These are phyloP conservation scores for Durotheca rogersii DNA, from an alignment of 495 filamentous ascomycete species.

Conservation along the genomic window DNA sequence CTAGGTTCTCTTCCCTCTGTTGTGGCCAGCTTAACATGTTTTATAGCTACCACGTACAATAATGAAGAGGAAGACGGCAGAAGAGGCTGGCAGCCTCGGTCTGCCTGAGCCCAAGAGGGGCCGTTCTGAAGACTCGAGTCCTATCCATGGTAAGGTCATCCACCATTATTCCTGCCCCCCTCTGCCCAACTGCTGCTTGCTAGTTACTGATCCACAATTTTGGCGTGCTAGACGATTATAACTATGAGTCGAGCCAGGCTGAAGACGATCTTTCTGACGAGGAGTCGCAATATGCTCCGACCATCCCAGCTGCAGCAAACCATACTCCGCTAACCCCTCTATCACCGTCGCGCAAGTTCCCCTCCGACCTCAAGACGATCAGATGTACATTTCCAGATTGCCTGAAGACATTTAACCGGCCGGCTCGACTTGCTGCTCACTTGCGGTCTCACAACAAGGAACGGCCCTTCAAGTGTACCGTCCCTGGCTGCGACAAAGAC, in stretches of 20 bases:
- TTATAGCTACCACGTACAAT: not conserved
- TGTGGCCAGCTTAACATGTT: not conserved
- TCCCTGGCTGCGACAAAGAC: constrained; percentile 70
- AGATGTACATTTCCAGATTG: constrained; percentile 69
- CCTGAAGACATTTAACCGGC: constrained; percentile 81
- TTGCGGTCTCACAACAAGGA: constrained; percentile 78
- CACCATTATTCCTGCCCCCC: not conserved
- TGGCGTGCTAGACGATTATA: constrained; percentile 9
- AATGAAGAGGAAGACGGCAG: constrained; percentile 35
- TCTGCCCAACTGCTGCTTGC: not conserved
- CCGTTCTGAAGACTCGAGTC: not conserved
- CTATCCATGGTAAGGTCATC: constrained; percentile 1
- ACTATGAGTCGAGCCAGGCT: constrained; percentile 13
- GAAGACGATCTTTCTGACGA: constrained; percentile 36
- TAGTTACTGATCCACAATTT: no score
- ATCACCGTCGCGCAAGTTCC: constrained; percentile 59
- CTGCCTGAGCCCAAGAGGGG: constrained; percentile 11
- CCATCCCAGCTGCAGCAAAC: constrained; percentile 38
- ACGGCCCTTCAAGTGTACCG: constrained; percentile 67
- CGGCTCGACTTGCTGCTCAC: constrained; percentile 75
- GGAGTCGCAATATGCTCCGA: constrained; percentile 44
- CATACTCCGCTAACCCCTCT: constrained; percentile 54
- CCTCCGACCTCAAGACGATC: constrained; percentile 72
- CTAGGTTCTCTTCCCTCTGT: no score
- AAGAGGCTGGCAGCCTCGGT: constrained; percentile 10